A percentile compares a stretch with the other conserved stretches of the same genome.
Evolutionary conservation across 129 eudicot species (phyloP).

Genomic region (Flaveria bidentis): DNA sequence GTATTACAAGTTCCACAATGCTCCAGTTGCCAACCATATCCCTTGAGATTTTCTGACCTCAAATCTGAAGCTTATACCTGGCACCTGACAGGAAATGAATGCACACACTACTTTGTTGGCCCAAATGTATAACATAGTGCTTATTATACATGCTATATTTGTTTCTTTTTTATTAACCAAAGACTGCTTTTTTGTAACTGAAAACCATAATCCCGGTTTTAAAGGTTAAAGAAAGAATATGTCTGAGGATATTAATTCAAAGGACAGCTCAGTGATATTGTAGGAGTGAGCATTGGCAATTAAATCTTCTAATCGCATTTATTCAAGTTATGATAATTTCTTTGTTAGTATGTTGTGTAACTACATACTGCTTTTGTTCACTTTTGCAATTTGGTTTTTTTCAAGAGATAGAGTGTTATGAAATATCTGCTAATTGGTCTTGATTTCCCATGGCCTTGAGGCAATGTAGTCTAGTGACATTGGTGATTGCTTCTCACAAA

Average conservation of each 20-base stretch:
- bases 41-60: background rate
- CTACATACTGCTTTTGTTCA: background rate
- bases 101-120: background rate
- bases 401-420: background rate
- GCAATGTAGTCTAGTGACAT: too few relatives aligned
- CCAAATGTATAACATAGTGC: background rate
- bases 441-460: background rate
- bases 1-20: constrained; percentile 2
- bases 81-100: background rate
- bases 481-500: too few relatives aligned
- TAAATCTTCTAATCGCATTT: background rate
- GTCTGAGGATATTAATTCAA: background rate
- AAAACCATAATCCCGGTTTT: background rate
- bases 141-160: background rate
- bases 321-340: background rate
- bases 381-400: constrained; percentile 1
- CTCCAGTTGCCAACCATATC: background rate
- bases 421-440: constrained; percentile 19
- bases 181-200: background rate
- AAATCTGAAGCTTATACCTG: background rate
- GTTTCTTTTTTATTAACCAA: background rate
- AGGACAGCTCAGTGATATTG: background rate
- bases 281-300: background rate
- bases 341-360: background rate
- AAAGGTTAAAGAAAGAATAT: background rate